Base-by-base conservation (phyloP, 495 filamentous ascomycete genomes). In the Xylaria sp. region DNA sequence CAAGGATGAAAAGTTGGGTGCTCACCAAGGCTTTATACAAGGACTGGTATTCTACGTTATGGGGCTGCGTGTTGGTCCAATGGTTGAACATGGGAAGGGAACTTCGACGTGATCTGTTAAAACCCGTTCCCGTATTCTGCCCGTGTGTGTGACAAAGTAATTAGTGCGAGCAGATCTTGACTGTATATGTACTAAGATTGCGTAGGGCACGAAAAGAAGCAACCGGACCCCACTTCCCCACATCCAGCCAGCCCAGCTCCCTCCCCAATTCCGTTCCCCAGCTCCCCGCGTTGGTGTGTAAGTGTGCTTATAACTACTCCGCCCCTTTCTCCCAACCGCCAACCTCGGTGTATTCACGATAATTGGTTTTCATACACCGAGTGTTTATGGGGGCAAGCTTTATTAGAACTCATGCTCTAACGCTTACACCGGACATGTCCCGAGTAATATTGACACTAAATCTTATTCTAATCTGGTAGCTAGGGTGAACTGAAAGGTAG, bases 341-440 rank as follows among this genome's bases (percentile, higher is more conserved):
- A 37, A 58, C 31, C 57, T 59, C 31, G 31, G 57, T 59, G 57
- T 59, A 37, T 59, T 21, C 31, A 62, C 37, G 59, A 62, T 62
- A 43, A 29, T 43, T 62, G 57, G 33, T 59, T 37, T 37, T 37
- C 21, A 14, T 43, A 43, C 35, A 29, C 59, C 15, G 59, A 62
- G 59, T 43, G 19, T 62, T 14, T 40, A 21, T 3, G n/a, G 21
- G 35, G n/a, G 59, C 57, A 4, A n/a, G 12, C 31, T 59, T 35
- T 8, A 35, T 59, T 8, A 40, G 19, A 9, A 11, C 19, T 37
- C 12, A n/a, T 33, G 9, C 12, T 59, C 4, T 33, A 40, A 40
- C 57, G 19, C 19, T 8, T 37, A 21, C 31, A 21, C 8, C 57
- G 57, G 57, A 59, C 33, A 59, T 37, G 55, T n/a, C n/a, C 4